These are phyloP conservation scores for Astrothelium macrocarpum DNA, from an alignment of 495 filamentous ascomycete species.

Conservation along the genomic window DNA sequence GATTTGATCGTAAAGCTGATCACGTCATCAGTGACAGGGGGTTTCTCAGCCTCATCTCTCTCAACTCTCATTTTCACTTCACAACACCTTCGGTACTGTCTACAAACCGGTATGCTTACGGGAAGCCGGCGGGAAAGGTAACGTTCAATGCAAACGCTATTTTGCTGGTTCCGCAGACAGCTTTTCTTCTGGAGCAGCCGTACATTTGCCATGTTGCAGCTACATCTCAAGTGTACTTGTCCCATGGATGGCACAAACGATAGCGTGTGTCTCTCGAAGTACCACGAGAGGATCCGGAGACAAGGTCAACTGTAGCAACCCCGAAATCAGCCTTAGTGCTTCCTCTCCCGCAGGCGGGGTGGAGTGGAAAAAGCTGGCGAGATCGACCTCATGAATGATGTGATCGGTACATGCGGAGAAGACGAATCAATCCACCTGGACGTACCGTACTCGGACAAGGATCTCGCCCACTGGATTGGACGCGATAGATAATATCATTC, in stretches of 20 bases:
- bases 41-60: not conserved
- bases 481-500: not conserved
- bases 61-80: not conserved
- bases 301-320: not conserved
- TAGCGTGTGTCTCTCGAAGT: not conserved
- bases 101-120: not conserved
- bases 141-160: not conserved
- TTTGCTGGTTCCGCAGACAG: not conserved
- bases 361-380: not conserved
- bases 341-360: not conserved
- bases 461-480: not conserved
- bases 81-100: not conserved
- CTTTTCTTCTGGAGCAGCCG: not conserved
- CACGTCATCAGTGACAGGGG: not conserved
- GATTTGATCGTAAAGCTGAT: not conserved
- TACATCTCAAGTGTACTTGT: not conserved
- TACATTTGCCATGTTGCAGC: not conserved
- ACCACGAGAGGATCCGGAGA: not conserved
- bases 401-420: slow-evolving; percentile 5
- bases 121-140: not conserved
- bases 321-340: not conserved
- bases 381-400: slow-evolving; percentile 4
- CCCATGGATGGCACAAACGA: not conserved
- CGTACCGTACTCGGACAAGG: not conserved
- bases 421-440: not conserved